Evolutionary conservation across 2,329 filamentous ascomycete species (phyloP), one percentile per base, ranked within the genome.

Genomic region (Hymenotorrendiella dingleyae): DNA sequence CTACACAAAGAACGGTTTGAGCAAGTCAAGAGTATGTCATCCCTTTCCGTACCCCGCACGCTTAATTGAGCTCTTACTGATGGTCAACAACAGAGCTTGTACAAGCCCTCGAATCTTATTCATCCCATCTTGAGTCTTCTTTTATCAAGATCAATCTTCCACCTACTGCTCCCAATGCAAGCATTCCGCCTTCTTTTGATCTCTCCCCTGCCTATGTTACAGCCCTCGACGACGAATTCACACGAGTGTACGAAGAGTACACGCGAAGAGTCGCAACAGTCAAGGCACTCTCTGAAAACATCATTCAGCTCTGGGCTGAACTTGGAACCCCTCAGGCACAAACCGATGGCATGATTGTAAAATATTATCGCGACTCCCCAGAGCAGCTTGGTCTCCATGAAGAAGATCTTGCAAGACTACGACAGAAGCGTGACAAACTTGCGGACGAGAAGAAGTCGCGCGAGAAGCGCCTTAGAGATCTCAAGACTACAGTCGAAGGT

Each of bases 221-320:
- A 48, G 81, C 83, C 44, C 77, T 98, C 16, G 91, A 98, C 62
- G 74, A 76, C 41, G 93, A 98, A 65, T 98, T 97, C 61, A 88
- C 87, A 9, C 80, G 89, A 47, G 87, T 98, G 16, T 97, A 97
- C 65, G 89, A 97, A 59, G 94, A 98, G 68, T 98, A 97, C 66
- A 88, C 83, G 32, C 84, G 82, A 53, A 86, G 93, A 36, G 73
- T 95, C 33, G 75, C 76, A 22, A 79, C 78, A 0, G 89, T 97
- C 11, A 80, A 87, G 63, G 67, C 80, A 16, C 66, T 87, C 3
- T 82, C 80, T 29, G 86, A 95, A 57, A 81, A 93, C 48, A 91
- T 95, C 46, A 93, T 98, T 56, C 85, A 88, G 55, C 75, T 98
- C 0, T 98, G 93, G 90, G 91, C 87, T 0, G 93, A 98, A 64